Base-by-base conservation (phyloP, 73 alveolate genomes). In the Effrenium voratum region DNA sequence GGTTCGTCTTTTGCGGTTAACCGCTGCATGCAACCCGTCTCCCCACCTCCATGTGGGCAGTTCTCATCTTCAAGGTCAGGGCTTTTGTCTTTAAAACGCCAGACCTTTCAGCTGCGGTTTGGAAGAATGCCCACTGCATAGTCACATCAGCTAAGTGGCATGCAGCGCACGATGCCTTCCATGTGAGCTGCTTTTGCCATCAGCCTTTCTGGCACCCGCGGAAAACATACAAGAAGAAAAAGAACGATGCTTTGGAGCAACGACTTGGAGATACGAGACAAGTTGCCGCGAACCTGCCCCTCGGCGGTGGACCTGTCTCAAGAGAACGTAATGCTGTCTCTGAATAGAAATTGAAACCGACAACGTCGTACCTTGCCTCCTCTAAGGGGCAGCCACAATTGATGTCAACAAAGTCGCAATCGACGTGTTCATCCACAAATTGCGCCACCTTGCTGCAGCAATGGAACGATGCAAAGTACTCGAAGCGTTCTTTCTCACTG, bases 341-440 rank as follows among this genome's bases (percentile, higher is more conserved):
- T 30, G 40, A 66, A 36, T 66, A 66, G 8, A 19, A 1, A 1
- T 30, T 26, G 40, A 36, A 26, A 41, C 77, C n/a, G 43, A 19
- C 40, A 19, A 66, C 43, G n/a, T n/a, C n/a, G n/a, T n/a, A n/a
- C n/a, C 41, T 40, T 19, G 70, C 98, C 91, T 92, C 98, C 47
- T 99, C 99, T 73, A 99, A 95, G 16, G 99, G 99, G 88, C 99
- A 99, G 41, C 99, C 99, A 45, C 99, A 93, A 76, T 99, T 99
- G 98, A 99, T 87, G 99, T 99, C 99, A 90, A 86, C 99, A 50
- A 99, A 99, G 77, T 98, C 95, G 99, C 99, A 99, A 81, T 98
- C 99, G 43, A 98, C 99, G 95, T 99, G 32, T 72, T 98, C 55
- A 76, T 87, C 98, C 70, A 95, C 83, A 63, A 99, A 45, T 98